Base-by-base conservation (phyloP, 2,329 filamentous ascomycete genomes). In the Fusarium sp. region DNA sequence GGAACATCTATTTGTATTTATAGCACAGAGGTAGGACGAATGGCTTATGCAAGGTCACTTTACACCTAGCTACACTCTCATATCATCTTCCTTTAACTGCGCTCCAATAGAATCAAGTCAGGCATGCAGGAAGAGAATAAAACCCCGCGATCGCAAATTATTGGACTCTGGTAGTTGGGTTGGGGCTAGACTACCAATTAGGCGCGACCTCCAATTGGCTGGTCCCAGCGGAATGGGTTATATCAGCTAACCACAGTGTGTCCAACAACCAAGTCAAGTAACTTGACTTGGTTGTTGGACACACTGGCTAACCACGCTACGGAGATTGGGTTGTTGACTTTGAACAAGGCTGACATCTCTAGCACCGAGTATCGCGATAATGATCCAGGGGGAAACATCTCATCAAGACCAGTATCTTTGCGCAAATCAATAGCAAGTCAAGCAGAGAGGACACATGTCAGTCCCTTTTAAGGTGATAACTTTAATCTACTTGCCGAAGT, bases 401-500 rank as follows among this genome's bases (percentile, higher is more conserved):
- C 3, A 29, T 0, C 20, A 17, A 15, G 14, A 5, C 14, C 18
- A 4, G 44, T 45, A 29, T 29, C 5, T 25, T 25, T 25, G 25
- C 25, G 25, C 25, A 25, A 25, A 25, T 25, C 25, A 25, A 25
- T 25, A 25, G 25, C 25, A 25, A 25, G 25, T 25, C 25, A 25
- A 25, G 25, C 25, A 25, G 25, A 25, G 25, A 25, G 25, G 25
- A 25, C 25, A 25, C 25, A 25, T 25, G 25, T 25, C 25, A 25
- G 25, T 25, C 25, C 25, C 25, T 25, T 25, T 25, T 25, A 25
- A 25, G 25, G 25, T 36, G 33, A 36, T 17, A 36, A 14, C 41
- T 35, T 15, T 9, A 41, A 39, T 46, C 52, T 62, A 62, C 14
- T 62, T 62, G 41, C 59, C 59, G 5, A 62, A 58, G 33, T 62